phyloP scores from a whole-genome alignment of 345 rosid genomes.

The Cardiospermum halicacabum region DNA sequence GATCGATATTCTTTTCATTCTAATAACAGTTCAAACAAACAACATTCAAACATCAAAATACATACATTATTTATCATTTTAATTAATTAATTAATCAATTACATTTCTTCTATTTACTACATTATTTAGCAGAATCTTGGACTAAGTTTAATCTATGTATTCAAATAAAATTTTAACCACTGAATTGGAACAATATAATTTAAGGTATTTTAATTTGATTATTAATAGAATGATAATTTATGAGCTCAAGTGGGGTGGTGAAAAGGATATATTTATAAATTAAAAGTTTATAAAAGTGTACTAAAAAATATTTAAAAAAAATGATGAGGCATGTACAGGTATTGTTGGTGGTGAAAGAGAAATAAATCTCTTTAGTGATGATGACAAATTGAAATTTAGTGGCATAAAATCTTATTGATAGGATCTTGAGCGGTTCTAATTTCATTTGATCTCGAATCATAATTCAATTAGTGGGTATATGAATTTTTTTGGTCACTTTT shows the following conservation, averaged over 20 bases:
- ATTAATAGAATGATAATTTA: background rate
- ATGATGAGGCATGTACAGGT: slow-evolving; percentile 5
- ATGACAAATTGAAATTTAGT: background rate
- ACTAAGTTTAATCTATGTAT: background rate
- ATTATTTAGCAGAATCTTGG: background rate
- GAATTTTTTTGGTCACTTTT: slow-evolving; percentile 16
- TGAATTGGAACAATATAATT: no score
- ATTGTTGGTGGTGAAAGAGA: slow-evolving; percentile 6
- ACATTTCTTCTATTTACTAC: no score
- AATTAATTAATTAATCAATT: background rate
- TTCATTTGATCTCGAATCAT: background rate
- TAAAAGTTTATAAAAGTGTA: background rate
- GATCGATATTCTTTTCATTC: slow-evolving; percentile 1
- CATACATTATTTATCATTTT: background rate
- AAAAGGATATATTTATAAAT: slow-evolving; percentile 9
- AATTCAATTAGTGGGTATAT: slow-evolving; percentile 1
- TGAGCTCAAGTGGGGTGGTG: slow-evolving; percentile 11
- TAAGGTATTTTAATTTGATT: background rate
- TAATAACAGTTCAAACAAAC: background rate
- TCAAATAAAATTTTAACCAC: no score
- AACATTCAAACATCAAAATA: background rate
- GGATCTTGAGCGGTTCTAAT: slow-evolving; percentile 16
- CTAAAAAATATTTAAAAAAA: background rate
- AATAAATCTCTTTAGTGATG: background rate
- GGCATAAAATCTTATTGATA: slow-evolving; percentile 24